Conservation (phyloP, 2,329 filamentous ascomycete genomes). For the Aspergillus sp. region DNA sequence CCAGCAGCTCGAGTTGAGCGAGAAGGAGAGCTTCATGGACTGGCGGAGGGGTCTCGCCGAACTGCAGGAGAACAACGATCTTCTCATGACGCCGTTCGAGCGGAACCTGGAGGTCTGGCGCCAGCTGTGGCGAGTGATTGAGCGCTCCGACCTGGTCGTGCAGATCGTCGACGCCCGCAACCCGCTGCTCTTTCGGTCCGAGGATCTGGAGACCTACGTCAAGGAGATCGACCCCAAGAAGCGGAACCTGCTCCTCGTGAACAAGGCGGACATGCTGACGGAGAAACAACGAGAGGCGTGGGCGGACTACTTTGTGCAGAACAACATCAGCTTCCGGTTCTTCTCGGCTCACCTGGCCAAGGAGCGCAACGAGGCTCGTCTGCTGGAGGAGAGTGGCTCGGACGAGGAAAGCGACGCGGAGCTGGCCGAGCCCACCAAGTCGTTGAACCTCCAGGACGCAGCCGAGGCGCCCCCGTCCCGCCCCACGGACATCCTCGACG, state of each 20-base stretch:
- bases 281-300: slow-evolving; percentile 75
- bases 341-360: slow-evolving; percentile 94
- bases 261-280: slow-evolving; percentile 99
- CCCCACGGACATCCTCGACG: slow-evolving; percentile 76
- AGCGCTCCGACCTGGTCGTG: slow-evolving; percentile 90
- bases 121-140: slow-evolving; percentile 96
- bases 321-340: slow-evolving; percentile 86
- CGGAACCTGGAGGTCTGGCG: slow-evolving; percentile 97
- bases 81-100: slow-evolving; percentile 97
- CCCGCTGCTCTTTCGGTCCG: slow-evolving; percentile 87
- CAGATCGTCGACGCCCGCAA: slow-evolving; percentile 98
- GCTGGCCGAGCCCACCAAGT: slow-evolving; percentile 12
- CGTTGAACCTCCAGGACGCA: slow-evolving; percentile 21
- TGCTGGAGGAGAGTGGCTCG: slow-evolving; percentile 51
- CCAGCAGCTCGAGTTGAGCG: slow-evolving; percentile 72
- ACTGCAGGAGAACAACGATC: slow-evolving; percentile 86
- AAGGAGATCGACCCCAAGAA: slow-evolving; percentile 88
- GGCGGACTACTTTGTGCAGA: slow-evolving; percentile 80
- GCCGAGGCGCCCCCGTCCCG: slow-evolving; percentile 41
- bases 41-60: slow-evolving; percentile 92
- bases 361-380: slow-evolving; percentile 75
- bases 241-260: slow-evolving; percentile 87
- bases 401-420: slow-evolving; percentile 40
- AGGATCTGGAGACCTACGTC: slow-evolving; percentile 90
- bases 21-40: slow-evolving; percentile 76